Evolutionary conservation across 1,284 basidiomycete genomes (phyloP).

Genomic region (Rhizopogon parksii): DNA sequence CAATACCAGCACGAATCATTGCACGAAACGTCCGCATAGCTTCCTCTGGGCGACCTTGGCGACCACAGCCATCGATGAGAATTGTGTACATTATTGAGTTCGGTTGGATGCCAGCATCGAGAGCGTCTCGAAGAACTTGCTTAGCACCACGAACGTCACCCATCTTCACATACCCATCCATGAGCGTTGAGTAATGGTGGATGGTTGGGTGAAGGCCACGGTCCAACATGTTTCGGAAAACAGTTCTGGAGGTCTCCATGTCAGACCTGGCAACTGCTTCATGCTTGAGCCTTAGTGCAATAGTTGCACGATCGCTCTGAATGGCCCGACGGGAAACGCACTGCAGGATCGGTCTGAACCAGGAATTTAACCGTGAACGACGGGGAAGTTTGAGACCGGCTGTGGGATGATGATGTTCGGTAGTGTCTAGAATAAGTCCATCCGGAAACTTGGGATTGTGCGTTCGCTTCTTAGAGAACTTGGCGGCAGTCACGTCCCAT

Average conservation of each 20-base stretch:
- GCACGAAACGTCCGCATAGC: slow-evolving; percentile 51
- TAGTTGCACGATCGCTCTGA: slow-evolving; percentile 47
- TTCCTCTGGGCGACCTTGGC: slow-evolving; percentile 43
- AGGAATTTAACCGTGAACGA: slow-evolving; percentile 28
- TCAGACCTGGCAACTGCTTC: slow-evolving; percentile 48
- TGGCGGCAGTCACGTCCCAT: slow-evolving; percentile 42
- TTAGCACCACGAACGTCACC: slow-evolving; percentile 51
- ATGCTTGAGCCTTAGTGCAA: slow-evolving; percentile 55
- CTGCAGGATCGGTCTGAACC: slow-evolving; percentile 38
- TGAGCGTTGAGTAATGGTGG: slow-evolving; percentile 62
- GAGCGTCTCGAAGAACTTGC: slow-evolving; percentile 45
- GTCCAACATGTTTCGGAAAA: slow-evolving; percentile 51
- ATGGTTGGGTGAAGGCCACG: slow-evolving; percentile 61
- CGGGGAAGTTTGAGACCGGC: slow-evolving; percentile 38
- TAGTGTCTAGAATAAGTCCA: slow-evolving; percentile 22
- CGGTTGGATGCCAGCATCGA: slow-evolving; percentile 41
- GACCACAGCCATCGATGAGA: slow-evolving; percentile 60
- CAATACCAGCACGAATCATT: slow-evolving; percentile 55
- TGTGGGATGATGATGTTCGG: slow-evolving; percentile 40
- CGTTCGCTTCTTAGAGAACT: slow-evolving; percentile 30
- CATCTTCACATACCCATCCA: slow-evolving; percentile 54
- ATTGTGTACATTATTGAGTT: slow-evolving; percentile 67
- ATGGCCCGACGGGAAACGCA: slow-evolving; percentile 41
- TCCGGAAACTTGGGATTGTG: slow-evolving; percentile 11
- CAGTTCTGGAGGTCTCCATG: slow-evolving; percentile 40